Evolutionary conservation across 129 eudicot species (phyloP).

Genomic region (Chrysanthemum makinoi): DNA sequence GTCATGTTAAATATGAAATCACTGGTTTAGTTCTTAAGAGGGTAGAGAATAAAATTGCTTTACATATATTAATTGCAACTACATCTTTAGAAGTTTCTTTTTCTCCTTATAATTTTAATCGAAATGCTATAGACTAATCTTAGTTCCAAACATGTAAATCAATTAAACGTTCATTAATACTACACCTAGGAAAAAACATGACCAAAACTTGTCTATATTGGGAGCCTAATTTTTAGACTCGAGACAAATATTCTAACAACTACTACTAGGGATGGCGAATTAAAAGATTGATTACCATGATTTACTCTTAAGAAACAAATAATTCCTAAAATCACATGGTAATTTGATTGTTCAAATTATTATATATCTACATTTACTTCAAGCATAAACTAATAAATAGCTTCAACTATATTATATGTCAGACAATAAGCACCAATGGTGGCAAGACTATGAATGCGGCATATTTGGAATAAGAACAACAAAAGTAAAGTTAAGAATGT

Average conservation of each 20-base stretch:
- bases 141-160: background rate
- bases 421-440: slow-evolving; percentile 22
- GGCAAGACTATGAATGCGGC: slow-evolving; percentile 25
- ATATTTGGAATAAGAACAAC: slow-evolving; percentile 7
- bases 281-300: background rate
- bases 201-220: background rate
- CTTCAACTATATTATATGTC: slow-evolving; percentile 3
- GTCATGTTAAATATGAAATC: no score
- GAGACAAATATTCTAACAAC: background rate
- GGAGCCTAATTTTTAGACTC: background rate
- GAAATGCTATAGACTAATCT: no score
- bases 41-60: no score
- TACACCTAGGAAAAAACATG: background rate
- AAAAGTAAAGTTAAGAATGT: background rate
- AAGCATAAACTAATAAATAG: background rate
- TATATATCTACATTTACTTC: background rate
- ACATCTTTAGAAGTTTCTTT: no score
- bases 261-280: background rate
- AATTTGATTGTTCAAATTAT: background rate
- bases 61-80: no score
- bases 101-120: background rate
- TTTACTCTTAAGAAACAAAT: background rate
- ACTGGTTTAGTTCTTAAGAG: no score
- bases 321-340: slow-evolving; percentile 1
- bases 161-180: background rate